Conservation (phyloP, 495 filamentous ascomycete species). For the Penicillium steckii region DNA sequence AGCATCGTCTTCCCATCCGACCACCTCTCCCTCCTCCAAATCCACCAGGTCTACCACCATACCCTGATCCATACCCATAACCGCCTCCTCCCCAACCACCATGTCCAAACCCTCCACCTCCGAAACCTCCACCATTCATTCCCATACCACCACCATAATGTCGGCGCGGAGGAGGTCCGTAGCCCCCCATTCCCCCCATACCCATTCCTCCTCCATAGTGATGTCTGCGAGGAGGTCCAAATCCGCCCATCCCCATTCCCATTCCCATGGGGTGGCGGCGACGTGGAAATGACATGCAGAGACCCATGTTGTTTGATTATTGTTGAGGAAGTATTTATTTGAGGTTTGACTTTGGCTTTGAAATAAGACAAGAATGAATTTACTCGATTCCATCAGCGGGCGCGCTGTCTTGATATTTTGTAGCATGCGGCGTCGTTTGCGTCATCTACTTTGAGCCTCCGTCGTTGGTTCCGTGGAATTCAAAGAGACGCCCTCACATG, state of each 20-base stretch:
- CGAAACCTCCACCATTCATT: constrained; percentile 5
- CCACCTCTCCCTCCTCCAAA: background rate
- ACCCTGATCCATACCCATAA: background rate
- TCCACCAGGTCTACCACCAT: background rate
- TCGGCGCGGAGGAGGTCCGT: background rate
- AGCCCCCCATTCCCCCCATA: constrained; percentile 2
- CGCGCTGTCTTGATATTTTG: too few relatives aligned
- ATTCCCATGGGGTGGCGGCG: constrained; percentile 8
- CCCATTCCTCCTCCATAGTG: constrained; percentile 6
- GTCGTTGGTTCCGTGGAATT: constrained; percentile 1
- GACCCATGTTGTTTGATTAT: constrained; percentile 16
- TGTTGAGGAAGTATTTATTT: too few relatives aligned
- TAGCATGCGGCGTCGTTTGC: constrained; percentile 6
- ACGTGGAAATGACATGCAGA: constrained; percentile 19
- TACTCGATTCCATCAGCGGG: too few relatives aligned
- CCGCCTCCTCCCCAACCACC: constrained; percentile 6
- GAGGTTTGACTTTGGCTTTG: too few relatives aligned
- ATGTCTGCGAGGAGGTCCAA: constrained; percentile 10
- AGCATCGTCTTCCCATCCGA: too few relatives aligned
- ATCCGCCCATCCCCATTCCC: constrained; percentile 12
- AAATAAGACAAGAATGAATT: too few relatives aligned
- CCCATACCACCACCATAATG: background rate
- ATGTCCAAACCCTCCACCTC: constrained; percentile 1
- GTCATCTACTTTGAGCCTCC: constrained; percentile 2
- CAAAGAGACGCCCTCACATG: background rate